These are phyloP conservation scores for Monosporozyma servazzii DNA, from an alignment of 805 yeast genomes.

Conservation along the genomic window DNA sequence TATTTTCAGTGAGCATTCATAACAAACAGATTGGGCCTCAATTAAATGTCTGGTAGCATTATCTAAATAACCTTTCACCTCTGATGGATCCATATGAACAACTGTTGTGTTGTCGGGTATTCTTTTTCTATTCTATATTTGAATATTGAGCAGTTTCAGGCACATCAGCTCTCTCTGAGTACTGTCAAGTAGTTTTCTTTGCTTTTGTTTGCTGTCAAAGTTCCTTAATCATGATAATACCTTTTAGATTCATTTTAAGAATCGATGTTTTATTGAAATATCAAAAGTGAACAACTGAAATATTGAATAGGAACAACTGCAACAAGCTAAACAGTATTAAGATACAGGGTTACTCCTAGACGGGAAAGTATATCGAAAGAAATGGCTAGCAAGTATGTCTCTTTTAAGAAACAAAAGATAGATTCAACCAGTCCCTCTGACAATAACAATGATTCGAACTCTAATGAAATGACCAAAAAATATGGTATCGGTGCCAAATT, in stretches of 20 bases:
- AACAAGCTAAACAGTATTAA: too few species aligned
- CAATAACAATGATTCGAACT: background rate
- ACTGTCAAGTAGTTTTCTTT: background rate
- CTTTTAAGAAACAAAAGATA: background rate
- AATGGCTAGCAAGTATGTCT: background rate
- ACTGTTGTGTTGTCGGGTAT: background rate
- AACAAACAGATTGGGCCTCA: conserved; percentile 43
- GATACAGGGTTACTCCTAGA: background rate
- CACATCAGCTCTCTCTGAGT: background rate
- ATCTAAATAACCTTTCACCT: conserved; percentile 8
- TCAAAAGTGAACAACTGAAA: background rate
- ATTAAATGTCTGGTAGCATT: conserved; percentile 42
- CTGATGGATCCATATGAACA: background rate
- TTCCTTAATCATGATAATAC: background rate
- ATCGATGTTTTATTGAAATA: background rate
- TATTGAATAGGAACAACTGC: too few species aligned
- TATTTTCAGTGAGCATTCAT: conserved; percentile 32
- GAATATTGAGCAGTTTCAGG: background rate
- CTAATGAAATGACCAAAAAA: conserved; percentile 5
- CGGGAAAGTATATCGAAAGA: background rate
- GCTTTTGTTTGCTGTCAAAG: background rate
- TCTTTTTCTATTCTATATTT: background rate
- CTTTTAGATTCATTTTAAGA: background rate
- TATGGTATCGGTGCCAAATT: conserved; percentile 85
- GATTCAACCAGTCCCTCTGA: background rate